These are phyloP conservation scores for Lactifluus volemus DNA, from an alignment of 768 basidiomycete genomes.

Conservation along the genomic window DNA sequence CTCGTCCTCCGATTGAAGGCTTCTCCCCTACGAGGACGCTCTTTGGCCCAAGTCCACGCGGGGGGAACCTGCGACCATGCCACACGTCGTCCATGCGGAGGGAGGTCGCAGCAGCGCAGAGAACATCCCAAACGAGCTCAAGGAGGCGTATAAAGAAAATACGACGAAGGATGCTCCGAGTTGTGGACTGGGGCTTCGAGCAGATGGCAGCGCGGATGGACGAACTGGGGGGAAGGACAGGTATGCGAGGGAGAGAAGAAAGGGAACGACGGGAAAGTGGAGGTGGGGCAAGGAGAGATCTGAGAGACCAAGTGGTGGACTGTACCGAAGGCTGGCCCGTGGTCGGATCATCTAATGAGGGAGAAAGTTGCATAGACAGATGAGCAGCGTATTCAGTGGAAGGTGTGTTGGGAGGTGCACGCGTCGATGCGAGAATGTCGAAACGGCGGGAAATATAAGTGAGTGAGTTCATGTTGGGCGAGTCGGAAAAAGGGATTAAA, in stretches of 20 bases:
- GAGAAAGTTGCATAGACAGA: constrained; percentile 13
- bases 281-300: constrained; percentile 18
- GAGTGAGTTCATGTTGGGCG: constrained; percentile 63
- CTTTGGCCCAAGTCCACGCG: neutral
- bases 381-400: constrained; percentile 28
- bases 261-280: constrained; percentile 16
- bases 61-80: constrained; percentile 7
- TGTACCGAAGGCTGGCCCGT: neutral
- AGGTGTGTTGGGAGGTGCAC: constrained; percentile 51
- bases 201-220: constrained; percentile 14
- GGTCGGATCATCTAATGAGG: constrained; percentile 2
- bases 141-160: constrained; percentile 67
- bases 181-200: constrained; percentile 5
- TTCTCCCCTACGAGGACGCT: neutral
- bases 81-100: constrained; percentile 22
- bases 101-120: constrained; percentile 56
- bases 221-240: neutral
- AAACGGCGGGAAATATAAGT: constrained; percentile 74
- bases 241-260: constrained; percentile 18
- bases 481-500: neutral
- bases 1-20: neutral
- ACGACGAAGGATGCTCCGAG: constrained; percentile 31
- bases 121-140: constrained; percentile 57
- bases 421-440: constrained; percentile 60
- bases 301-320: constrained; percentile 17